These are phyloP conservation scores for Neckera pumila DNA, from an alignment of 225 moss, liverwort and hornwort genomes.

Conservation along the genomic window DNA sequence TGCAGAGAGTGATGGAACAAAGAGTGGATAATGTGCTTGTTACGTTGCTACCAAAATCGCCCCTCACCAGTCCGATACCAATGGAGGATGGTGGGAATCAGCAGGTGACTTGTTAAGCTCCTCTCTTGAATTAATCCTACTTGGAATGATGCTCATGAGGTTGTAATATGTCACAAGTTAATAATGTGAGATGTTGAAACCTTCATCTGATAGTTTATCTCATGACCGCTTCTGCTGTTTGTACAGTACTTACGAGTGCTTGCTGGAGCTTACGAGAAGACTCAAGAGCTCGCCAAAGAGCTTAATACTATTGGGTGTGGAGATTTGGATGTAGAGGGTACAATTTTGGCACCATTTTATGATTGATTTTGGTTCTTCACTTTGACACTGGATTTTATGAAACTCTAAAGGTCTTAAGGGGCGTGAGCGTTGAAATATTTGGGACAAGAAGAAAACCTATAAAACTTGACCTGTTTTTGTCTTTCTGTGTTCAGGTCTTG, in stretches of 20 bases:
- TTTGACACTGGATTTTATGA: neutral
- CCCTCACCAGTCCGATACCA: conserved; percentile 52
- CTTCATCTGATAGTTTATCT: neutral
- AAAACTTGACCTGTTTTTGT: neutral
- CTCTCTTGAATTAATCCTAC: neutral
- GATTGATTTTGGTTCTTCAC: neutral
- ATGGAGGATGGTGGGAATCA: conserved; percentile 87
- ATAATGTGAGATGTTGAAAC: neutral
- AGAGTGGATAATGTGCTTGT: conserved; percentile 81
- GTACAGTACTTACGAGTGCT: conserved; percentile 81
- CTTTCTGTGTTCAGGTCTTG: conserved; percentile 54
- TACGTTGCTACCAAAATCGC: conserved; percentile 68
- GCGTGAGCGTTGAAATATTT: neutral
- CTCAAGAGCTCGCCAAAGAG: conserved; percentile 90
- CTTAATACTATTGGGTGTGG: conserved; percentile 90
- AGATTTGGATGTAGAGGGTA: conserved; percentile 93
- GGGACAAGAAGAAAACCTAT: neutral
- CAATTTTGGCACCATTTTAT: neutral
- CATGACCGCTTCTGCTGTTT: conserved; percentile 1
- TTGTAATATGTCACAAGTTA: neutral
- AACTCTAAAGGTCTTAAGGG: neutral
- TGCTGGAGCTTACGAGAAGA: conserved; percentile 86
- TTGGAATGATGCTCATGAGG: neutral
- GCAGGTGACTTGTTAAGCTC: conserved; percentile 42
- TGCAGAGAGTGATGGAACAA: conserved; percentile 99